Conservation (phyloP, 2,329 filamentous ascomycete species). For the Scedosporium boydii region DNA sequence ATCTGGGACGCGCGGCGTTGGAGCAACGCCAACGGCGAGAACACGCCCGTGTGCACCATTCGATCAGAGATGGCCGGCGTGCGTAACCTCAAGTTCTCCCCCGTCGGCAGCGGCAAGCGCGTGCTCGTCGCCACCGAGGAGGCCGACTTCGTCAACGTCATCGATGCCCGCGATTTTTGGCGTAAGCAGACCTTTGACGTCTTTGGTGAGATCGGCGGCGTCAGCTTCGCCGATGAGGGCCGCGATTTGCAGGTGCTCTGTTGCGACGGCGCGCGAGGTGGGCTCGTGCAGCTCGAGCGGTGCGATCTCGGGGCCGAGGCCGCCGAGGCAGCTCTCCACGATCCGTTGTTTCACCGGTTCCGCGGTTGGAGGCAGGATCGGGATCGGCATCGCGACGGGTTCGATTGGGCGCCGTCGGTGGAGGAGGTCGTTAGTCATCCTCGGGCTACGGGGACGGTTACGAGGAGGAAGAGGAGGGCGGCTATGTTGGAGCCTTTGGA, state of each 20-base stretch:
- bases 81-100: conserved; percentile 62
- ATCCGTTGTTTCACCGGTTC: neutral
- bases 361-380: neutral
- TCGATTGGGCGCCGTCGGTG: neutral
- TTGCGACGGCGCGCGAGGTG: conserved; percentile 55
- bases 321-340: conserved; percentile 8
- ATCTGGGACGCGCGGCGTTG: conserved; percentile 71
- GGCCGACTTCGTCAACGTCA: conserved; percentile 62
- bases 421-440: neutral
- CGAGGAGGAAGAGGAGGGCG: neutral
- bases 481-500: neutral
- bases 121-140: conserved; percentile 66
- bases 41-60: conserved; percentile 42
- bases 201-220: conserved; percentile 65
- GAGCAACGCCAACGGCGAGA: conserved; percentile 40
- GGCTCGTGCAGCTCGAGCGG: conserved; percentile 53
- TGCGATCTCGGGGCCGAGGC: conserved; percentile 26
- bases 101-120: conserved; percentile 55
- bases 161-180: conserved; percentile 55
- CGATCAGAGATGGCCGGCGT: conserved; percentile 59
- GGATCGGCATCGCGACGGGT: neutral
- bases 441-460: neutral
- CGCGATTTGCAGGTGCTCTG: conserved; percentile 60
- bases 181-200: conserved; percentile 63
- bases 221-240: conserved; percentile 57